Evolutionary conservation across 768 basidiomycete genomes (phyloP), one percentile per base, ranked within the genome.

Genomic region (Scleroderma citrinum): DNA sequence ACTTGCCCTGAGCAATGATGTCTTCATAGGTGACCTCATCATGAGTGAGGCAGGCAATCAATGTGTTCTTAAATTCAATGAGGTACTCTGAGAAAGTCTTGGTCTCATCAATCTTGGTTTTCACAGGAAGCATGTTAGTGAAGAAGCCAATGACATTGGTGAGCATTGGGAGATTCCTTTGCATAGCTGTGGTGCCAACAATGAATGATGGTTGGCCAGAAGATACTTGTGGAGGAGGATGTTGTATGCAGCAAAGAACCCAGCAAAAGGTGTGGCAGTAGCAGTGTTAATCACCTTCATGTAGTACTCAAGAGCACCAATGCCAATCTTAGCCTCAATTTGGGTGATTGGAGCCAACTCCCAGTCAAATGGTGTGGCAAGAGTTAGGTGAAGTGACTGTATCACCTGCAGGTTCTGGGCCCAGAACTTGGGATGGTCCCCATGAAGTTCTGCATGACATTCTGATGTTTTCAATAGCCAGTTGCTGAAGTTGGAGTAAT

Each of bases 201-300:
- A 58, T 52, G 44, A 65, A 64, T 0, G 59, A 59, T 13, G 56
- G 49, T 36, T 65, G 64, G 13, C 57, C 50, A n/a, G 43, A 17
- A 14, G 64, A 66, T 65, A 66, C 17, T 65, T 65, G 58, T 66
- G 59, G 43, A 65, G 59, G 13, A 65, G 62, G n/a, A 65, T n/a
- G 10, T 65, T 65, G 44, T 65, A 65, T 3, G 57, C 63, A 2
- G 63, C 64, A 32, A 65, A 65, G 52, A 65, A 65, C 13, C 59
- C 64, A 36, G 63, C 61, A 29, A 65, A 65, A 3, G 59, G 50
- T 1, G 63, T 65, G 19, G 56, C 58, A 10, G 46, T 52, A 3
- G 49, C 44, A 14, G 55, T 51, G 2, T 51, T 44, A 37, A 61
- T 47, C 26, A 62, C 13, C 14, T 59, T 55, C 20, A 49, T 19